Evolutionary conservation across 1,284 basidiomycete genomes (phyloP).

Genomic region (Cystobasidiaceae sp.): DNA sequence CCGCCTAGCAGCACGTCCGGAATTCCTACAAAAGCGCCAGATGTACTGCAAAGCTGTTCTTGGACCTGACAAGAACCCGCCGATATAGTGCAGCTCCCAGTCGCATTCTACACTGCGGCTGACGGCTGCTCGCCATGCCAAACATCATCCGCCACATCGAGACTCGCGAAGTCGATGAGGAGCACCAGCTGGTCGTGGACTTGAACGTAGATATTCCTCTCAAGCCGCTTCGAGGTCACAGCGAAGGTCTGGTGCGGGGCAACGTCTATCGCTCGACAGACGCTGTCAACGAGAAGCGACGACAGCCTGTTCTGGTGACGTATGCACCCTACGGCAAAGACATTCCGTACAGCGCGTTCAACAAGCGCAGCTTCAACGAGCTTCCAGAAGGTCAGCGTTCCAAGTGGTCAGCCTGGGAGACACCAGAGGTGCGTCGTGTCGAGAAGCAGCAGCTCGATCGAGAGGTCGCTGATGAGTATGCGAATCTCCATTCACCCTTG

Average conservation of each 20-base stretch:
- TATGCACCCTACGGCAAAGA: slow-evolving; percentile 46
- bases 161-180: too few relatives aligned
- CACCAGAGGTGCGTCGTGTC: slow-evolving; percentile 36
- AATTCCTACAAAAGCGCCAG: too few relatives aligned
- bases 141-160: too few relatives aligned
- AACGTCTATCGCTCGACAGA: slow-evolving; percentile 44
- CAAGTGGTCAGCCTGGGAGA: slow-evolving; percentile 44
- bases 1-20: too few relatives aligned
- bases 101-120: too few relatives aligned
- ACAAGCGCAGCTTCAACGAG: slow-evolving; percentile 40
- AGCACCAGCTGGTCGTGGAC: too few relatives aligned
- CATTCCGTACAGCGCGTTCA: slow-evolving; percentile 42
- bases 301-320: slow-evolving; percentile 44
- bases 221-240: neutral
- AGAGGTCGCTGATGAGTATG: neutral
- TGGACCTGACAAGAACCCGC: too few relatives aligned
- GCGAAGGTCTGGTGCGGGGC: slow-evolving; percentile 34
- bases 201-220: too few relatives aligned
- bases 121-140: too few relatives aligned
- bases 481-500: neutral
- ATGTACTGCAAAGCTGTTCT: too few relatives aligned
- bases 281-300: slow-evolving; percentile 18
- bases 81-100: too few relatives aligned
- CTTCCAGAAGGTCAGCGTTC: slow-evolving; percentile 45
- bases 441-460: too few relatives aligned